Evolutionary conservation across 768 basidiomycete genomes (phyloP).

Genomic region (Pluteus cervinus): DNA sequence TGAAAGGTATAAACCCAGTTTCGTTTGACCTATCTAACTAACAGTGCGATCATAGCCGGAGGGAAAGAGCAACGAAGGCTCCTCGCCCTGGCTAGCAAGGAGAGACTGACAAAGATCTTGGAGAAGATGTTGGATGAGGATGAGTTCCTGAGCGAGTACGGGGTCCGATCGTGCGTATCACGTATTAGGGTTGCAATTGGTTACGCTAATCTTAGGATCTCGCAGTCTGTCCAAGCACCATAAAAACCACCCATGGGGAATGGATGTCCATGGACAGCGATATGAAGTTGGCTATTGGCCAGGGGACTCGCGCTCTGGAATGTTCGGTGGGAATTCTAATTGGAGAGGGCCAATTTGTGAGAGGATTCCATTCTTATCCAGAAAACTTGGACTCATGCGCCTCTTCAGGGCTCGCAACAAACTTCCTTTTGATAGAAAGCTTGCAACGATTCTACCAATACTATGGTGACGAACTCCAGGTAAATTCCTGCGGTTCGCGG

Average conservation of each 20-base stretch:
- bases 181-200: background rate
- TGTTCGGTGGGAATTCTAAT: conserved; percentile 99
- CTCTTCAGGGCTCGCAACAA: conserved; percentile 81
- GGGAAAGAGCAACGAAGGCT: conserved; percentile 86
- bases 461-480: conserved; percentile 86
- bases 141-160: conserved; percentile 94
- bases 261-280: conserved; percentile 86
- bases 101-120: conserved; percentile 79
- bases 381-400: background rate
- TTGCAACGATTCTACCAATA: conserved; percentile 98
- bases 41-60: conserved; percentile 20
- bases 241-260: conserved; percentile 90
- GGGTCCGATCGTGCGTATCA: conserved; percentile 82
- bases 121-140: conserved; percentile 97
- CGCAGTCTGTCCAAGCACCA: conserved; percentile 82
- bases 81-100: conserved; percentile 87
- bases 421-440: conserved; percentile 93
- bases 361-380: conserved; percentile 10
- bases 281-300: conserved; percentile 98
- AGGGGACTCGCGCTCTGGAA: conserved; percentile 92
- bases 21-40: background rate
- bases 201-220: background rate
- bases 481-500: conserved; percentile 11
- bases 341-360: conserved; percentile 90
- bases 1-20: conserved; percentile 56